Base-by-base conservation (phyloP, 805 yeast genomes). In the Candida nanaspora region DNA sequence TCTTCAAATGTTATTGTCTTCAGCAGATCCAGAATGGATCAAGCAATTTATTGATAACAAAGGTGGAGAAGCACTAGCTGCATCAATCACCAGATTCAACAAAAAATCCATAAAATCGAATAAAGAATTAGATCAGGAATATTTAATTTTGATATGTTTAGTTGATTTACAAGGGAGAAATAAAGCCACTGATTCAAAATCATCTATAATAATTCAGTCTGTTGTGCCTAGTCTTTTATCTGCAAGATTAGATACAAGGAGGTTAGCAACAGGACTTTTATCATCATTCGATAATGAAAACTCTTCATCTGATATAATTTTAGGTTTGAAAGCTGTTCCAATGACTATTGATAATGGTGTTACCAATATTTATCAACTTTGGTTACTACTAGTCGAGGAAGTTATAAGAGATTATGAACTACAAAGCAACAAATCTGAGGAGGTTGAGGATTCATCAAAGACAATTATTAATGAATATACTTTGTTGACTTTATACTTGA, bases 51-150 rank as follows among this genome's bases (percentile, higher is more conserved):
- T 87, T n/a, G 78, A 71, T 39, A 71, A 76, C 34, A 94, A 86
- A 57, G 98, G 98, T 9, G 87, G 83, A 44, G 72, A 81, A 8
- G 84, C 87, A 0, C 69, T 93, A 39, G 77, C 86, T 7, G 76
- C 79, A 14, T 78, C 77, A 29, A 64, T 93, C 34, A 76, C 74
- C 42, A 80, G 77, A 37, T 66, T 80, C 40, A 68, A 66, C 47
- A 56, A 56, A 31, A 52, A 59, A 30, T 41, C 57, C 2, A 54
- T 64, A 29, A 70, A 73, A 41, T 66, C 73, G 11, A 63, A 68
- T 42, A 68, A 63, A 35, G 78, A 78, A 44, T 58, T 61, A 6
- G 94, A 84, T 43, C 72, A 77, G 38, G 98, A 93, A 60, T 76
- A 74, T 45, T 76, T 80, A 26, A 71, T 86, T n/a, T 72, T 87